These are phyloP conservation scores for Chaetoscypha palmicola DNA, from an alignment of 2,329 filamentous ascomycete species.

Conservation along the genomic window DNA sequence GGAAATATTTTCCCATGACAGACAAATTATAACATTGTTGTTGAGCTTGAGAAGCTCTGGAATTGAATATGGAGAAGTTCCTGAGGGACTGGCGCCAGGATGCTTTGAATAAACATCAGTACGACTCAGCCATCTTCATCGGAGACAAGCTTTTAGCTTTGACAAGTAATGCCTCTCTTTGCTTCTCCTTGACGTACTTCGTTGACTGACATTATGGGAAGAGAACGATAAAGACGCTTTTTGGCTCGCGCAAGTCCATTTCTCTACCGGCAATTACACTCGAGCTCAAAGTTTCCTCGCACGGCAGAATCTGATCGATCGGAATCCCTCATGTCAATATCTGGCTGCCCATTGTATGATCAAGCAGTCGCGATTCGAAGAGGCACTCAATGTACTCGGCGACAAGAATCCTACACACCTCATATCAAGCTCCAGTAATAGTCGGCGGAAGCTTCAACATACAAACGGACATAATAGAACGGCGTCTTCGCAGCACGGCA, in stretches of 20 bases:
- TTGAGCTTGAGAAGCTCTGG: no score
- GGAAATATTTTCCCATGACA: no score
- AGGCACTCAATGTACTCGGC: conserved; percentile 78
- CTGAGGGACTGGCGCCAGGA: conserved; percentile 92
- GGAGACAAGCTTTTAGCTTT: conserved; percentile 94
- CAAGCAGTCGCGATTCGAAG: conserved; percentile 83
- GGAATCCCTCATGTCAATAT: conserved; percentile 84
- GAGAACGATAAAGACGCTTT: conserved; percentile 92
- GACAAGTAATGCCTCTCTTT: conserved; percentile 59
- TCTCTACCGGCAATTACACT: conserved; percentile 89
- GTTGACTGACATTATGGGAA: conserved; percentile 35
- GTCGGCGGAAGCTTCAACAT: conserved; percentile 64
- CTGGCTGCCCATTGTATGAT: conserved; percentile 91
- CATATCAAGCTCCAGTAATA: conserved; percentile 59
- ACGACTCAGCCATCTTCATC: conserved; percentile 93
- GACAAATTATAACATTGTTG: no score
- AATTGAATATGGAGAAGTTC: conserved; percentile 83
- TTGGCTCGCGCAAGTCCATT: conserved; percentile 97
- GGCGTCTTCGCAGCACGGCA: conserved; percentile 41
- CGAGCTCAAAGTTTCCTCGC: conserved; percentile 81
- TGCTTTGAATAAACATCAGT: conserved; percentile 90
- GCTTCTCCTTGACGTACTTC: neutral
- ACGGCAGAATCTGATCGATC: conserved; percentile 71
- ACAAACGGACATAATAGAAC: conserved; percentile 45
- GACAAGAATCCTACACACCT: conserved; percentile 92